A percentile compares a stretch with the other conserved stretches of the same genome.
Evolutionary conservation across 2,329 filamentous ascomycete genomes (phyloP).

Genomic region (Cryphonectria japonica): DNA sequence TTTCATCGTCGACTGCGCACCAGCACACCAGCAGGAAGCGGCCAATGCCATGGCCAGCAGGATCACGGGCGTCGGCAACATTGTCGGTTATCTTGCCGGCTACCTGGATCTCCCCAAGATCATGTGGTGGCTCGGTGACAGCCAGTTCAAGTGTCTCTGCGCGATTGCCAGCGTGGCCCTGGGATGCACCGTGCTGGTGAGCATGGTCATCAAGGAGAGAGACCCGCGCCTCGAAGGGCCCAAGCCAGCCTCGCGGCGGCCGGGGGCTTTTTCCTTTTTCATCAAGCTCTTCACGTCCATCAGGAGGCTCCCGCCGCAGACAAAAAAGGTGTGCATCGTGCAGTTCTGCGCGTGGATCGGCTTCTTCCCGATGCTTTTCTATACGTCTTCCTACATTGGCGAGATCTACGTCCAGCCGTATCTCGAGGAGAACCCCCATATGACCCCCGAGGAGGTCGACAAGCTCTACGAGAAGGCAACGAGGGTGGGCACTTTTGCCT

Average conservation of each 20-base stretch:
- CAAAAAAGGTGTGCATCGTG: constrained; percentile 78
- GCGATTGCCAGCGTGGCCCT: constrained; percentile 80
- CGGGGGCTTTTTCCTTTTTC: constrained; percentile 79
- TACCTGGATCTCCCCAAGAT: constrained; percentile 77
- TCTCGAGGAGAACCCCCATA: constrained; percentile 75
- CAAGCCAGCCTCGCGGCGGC: constrained; percentile 55
- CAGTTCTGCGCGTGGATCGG: constrained; percentile 91
- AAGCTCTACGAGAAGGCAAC: constrained; percentile 82
- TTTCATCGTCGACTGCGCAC: constrained; percentile 92
- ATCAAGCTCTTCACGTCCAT: constrained; percentile 76
- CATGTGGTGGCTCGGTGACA: constrained; percentile 80
- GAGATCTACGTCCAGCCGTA: constrained; percentile 89
- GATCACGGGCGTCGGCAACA: constrained; percentile 85
- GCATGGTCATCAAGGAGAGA: constrained; percentile 72
- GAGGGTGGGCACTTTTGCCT: constrained; percentile 83
- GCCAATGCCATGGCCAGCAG: constrained; percentile 95
- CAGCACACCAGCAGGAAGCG: constrained; percentile 88
- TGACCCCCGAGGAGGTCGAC: constrained; percentile 77
- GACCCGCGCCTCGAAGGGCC: constrained; percentile 76
- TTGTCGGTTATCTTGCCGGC: constrained; percentile 85
- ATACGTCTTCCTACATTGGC: constrained; percentile 91
- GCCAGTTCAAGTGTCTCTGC: constrained; percentile 92
- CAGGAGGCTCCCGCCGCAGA: constrained; percentile 77
- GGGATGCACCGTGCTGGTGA: constrained; percentile 69
- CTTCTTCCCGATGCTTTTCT: constrained; percentile 95